A percentile compares a stretch with the other conserved stretches of the same genome.
phyloP scores from a whole-genome alignment of 768 basidiomycete genomes.

The Pisolithus tinctorius region DNA sequence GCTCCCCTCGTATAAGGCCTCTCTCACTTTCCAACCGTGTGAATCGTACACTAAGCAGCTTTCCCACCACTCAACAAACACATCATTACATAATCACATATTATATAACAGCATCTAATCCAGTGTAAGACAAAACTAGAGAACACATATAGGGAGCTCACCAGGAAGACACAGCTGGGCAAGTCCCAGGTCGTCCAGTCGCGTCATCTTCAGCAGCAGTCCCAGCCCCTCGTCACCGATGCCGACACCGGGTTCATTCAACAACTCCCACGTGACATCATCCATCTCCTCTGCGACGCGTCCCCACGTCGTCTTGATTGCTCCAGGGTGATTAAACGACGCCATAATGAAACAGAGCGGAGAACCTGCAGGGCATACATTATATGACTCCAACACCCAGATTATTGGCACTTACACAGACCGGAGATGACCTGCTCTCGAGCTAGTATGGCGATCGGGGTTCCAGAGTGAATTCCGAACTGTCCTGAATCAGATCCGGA shows the following conservation, averaged over 20 bases:
- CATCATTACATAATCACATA: background rate
- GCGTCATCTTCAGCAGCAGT: constrained; percentile 70
- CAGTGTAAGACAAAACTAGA: background rate
- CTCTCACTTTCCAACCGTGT: constrained; percentile 25
- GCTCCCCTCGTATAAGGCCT: constrained; percentile 27
- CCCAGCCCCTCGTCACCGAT: constrained; percentile 39
- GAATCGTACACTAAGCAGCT: constrained; percentile 29
- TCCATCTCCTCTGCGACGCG: constrained; percentile 61
- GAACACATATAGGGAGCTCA: no score
- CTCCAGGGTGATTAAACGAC: constrained; percentile 54
- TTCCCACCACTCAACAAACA: constrained; percentile 24
- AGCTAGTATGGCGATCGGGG: constrained; percentile 32
- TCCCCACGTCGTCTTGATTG: constrained; percentile 66
- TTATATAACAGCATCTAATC: background rate
- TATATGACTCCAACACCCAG: no score
- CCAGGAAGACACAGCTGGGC: constrained; percentile 44
- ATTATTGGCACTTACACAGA: constrained; percentile 46
- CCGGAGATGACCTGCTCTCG: constrained; percentile 72
- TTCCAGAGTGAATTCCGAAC: constrained; percentile 9
- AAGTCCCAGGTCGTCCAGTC: constrained; percentile 66
- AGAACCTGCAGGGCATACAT: constrained; percentile 42
- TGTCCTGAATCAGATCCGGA: constrained; percentile 36
- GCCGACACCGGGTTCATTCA: constrained; percentile 39
- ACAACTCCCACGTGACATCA: constrained; percentile 54
- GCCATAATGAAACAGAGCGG: constrained; percentile 72